Base-by-base conservation (phyloP, 495 filamentous ascomycete species). In the Aspergillus panamensis region DNA sequence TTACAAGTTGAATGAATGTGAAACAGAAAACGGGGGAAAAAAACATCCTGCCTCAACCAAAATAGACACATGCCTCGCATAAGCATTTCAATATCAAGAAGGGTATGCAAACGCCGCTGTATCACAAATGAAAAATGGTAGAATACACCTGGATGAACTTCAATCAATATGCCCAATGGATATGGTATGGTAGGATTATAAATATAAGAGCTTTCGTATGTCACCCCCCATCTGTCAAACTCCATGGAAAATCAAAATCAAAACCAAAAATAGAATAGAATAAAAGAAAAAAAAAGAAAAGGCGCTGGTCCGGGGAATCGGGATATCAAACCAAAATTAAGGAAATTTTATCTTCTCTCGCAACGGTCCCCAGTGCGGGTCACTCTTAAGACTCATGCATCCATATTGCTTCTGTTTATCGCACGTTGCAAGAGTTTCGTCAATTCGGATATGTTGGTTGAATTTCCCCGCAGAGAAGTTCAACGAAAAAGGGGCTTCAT, bases 221-320 rank as follows among this genome's bases (percentile, higher is more conserved):
- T 61, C 59, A 59, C 61, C 42, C 42, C 42, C 55, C 48, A 39
- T 69, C 62, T 66, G 64, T 66, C 61, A 51, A 66, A 66, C 63
- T 65, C 59, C 66, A 47, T 54, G 56, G 57, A 55, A 49, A 54
- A 53, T 55, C 43, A 33, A 47, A 33, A 1, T 25, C 37, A n/a
- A 44, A 13, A 25, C 25, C 25, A 25, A 53, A 33, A 56, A 21
- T 51, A 47, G 52, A 55, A 48, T 49, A 62, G 14, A 30, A 48
- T 29, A 14, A 51, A 32, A 47, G 13, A 20, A 48, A 32, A 52
- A 12, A 16, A 51, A 20, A 57, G 58, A 59, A 59, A 57, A 57
- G 62, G 66, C 62, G 69, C 63, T 57, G 60, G 40, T 57, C 58
- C 57, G 60, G 66, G 65, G 64, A 72, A 70, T 67, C 65, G 67